Percentiles rank a stretch among this genome's conserved stretches.
phyloP scores from a whole-genome alignment of 176 grass and related monocot species.

The Musa troglodytarum region DNA sequence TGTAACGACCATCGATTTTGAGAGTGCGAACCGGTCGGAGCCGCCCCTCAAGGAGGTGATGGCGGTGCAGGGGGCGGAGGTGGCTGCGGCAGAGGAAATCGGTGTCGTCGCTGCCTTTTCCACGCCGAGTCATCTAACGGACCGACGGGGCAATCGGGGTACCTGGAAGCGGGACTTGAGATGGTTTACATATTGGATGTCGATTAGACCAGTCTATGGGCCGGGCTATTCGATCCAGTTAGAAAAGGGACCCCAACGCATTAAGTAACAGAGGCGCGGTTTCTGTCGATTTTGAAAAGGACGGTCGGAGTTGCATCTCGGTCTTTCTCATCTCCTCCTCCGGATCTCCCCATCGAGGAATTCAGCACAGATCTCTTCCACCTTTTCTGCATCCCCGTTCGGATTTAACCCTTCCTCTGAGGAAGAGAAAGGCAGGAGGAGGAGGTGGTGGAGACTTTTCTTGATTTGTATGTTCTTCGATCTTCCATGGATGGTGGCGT shows the following conservation, averaged over 20 bases:
- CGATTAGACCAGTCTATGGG: too few species aligned
- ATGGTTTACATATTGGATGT: too few species aligned
- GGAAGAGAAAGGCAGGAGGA: neutral
- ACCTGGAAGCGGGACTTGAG: too few species aligned
- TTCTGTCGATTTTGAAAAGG: neutral
- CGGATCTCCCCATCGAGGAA: neutral
- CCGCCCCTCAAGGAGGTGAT: slow-evolving; percentile 21
- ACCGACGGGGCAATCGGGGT: too few species aligned
- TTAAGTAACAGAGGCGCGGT: neutral
- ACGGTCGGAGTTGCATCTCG: neutral
- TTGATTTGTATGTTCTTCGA: neutral
- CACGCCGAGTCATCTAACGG: too few species aligned
- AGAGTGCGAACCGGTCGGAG: slow-evolving; percentile 76
- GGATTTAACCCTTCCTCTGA: neutral
- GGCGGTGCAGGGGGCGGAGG: too few species aligned
- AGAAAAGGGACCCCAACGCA: neutral
- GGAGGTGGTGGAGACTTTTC: neutral
- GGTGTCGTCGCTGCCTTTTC: too few species aligned
- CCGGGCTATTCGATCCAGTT: too few species aligned
- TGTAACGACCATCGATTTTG: slow-evolving; percentile 88
- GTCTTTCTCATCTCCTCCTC: neutral
- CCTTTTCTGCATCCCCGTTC: neutral
- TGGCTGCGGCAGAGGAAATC: too few species aligned
- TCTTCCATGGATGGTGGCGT: slow-evolving; percentile 8
- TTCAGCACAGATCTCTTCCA: neutral